Percentiles rank a stretch among this genome's conserved stretches.
phyloP scores from a whole-genome alignment of 768 basidiomycete species.

The Goffeauzyma gilvescens region DNA sequence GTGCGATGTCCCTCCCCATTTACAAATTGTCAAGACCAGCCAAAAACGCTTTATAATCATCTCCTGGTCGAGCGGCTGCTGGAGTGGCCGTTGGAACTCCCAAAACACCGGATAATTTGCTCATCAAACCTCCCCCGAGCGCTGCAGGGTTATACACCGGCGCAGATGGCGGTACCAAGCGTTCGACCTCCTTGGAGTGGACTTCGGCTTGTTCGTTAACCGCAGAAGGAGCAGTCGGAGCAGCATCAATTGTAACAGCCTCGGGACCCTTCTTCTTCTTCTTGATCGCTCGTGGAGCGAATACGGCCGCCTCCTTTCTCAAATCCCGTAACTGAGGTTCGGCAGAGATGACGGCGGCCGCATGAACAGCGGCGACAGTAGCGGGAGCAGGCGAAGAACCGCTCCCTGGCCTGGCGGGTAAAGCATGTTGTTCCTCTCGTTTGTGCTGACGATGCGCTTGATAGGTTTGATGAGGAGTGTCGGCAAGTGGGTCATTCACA shows the following conservation, averaged over 20 bases:
- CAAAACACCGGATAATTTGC: slow-evolving; percentile 24
- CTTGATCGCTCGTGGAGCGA: slow-evolving; percentile 55
- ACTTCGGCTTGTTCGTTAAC: slow-evolving; percentile 18
- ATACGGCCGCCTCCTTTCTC: slow-evolving; percentile 83
- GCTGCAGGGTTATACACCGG: slow-evolving; percentile 5
- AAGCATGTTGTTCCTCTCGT: slow-evolving; percentile 16
- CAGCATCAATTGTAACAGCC: slow-evolving; percentile 16
- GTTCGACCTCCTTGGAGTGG: slow-evolving; percentile 12
- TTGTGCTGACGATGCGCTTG: slow-evolving; percentile 49
- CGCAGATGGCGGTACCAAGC: not conserved
- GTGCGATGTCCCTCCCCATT: too few species aligned
- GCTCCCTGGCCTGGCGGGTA: slow-evolving; percentile 14
- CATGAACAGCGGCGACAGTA: slow-evolving; percentile 31
- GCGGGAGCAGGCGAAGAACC: slow-evolving; percentile 7
- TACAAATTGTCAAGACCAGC: slow-evolving; percentile 23
- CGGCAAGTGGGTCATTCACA: slow-evolving; percentile 53
- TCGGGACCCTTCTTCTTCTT: slow-evolving; percentile 46
- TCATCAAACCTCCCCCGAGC: slow-evolving; percentile 20
- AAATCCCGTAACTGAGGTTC: slow-evolving; percentile 76
- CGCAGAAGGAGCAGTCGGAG: slow-evolving; percentile 12
- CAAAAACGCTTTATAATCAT: slow-evolving; percentile 28
- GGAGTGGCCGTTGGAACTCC: slow-evolving; percentile 6
- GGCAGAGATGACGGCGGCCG: slow-evolving; percentile 57
- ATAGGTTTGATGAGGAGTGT: slow-evolving; percentile 57
- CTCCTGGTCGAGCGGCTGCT: slow-evolving; percentile 2